Evolutionary conservation across 257 asterid species (phyloP).

Genomic region (Petrea volubilis): DNA sequence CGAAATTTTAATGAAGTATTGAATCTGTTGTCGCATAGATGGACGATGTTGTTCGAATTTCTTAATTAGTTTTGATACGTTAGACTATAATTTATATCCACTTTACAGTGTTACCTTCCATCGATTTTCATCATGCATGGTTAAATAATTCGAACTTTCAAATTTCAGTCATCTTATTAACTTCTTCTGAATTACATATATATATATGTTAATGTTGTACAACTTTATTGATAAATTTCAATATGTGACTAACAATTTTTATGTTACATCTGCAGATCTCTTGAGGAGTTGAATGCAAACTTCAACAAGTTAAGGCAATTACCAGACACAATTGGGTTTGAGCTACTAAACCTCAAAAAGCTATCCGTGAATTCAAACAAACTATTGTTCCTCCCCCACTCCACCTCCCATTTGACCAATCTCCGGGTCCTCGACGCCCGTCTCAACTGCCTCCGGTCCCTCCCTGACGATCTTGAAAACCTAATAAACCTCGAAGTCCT

Average conservation of each 20-base stretch:
- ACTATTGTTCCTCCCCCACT: constrained; percentile 62
- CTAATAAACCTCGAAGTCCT: constrained; percentile 70
- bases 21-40: no score
- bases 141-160: no score
- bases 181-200: neutral
- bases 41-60: no score
- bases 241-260: neutral
- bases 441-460: constrained; percentile 74
- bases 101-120: no score
- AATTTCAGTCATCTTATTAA: no score
- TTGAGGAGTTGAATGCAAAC: constrained; percentile 78
- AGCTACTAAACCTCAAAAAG: constrained; percentile 63
- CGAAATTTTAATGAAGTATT: no score
- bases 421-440: constrained; percentile 78
- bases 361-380: constrained; percentile 79
- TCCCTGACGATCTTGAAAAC: constrained; percentile 86
- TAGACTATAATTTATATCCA: no score
- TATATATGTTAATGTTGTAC: neutral
- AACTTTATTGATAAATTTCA: neutral
- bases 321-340: constrained; percentile 85
- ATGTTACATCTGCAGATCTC: constrained; percentile 48
- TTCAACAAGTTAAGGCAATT: constrained; percentile 71
- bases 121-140: no score
- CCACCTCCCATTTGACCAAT: constrained; percentile 79
- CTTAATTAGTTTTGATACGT: no score